phyloP scores from a whole-genome alignment of 345 rosid genomes.

The Cardiospermum halicacabum region DNA sequence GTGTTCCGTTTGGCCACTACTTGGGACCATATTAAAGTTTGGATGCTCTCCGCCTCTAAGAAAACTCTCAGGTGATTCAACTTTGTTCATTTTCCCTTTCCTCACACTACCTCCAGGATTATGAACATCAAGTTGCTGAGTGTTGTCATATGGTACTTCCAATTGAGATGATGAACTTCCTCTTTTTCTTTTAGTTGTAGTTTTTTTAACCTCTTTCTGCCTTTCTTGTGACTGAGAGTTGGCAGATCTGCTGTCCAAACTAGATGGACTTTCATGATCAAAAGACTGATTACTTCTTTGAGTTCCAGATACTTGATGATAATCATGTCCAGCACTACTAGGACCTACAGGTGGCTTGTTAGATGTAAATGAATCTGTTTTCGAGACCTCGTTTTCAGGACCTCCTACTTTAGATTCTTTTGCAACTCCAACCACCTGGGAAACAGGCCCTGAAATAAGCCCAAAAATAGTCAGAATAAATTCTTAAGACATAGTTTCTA shows the following conservation, averaged over 20 bases:
- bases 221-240: conserved; percentile 83
- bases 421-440: conserved; percentile 53
- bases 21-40: conserved; percentile 28
- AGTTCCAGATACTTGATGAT: conserved; percentile 69
- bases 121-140: conserved; percentile 46
- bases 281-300: conserved; percentile 65
- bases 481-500: background rate
- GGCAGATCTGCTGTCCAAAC: conserved; percentile 82
- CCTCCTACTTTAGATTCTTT: conserved; percentile 49
- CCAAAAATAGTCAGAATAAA: background rate
- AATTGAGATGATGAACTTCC: conserved; percentile 51
- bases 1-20: conserved; percentile 36
- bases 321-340: conserved; percentile 52
- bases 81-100: conserved; percentile 64
- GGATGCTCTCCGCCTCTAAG: conserved; percentile 35
- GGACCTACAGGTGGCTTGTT: conserved; percentile 69
- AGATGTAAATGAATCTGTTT: conserved; percentile 55
- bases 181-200: conserved; percentile 70
- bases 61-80: conserved; percentile 44
- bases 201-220: conserved; percentile 54
- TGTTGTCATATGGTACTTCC: conserved; percentile 47
- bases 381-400: conserved; percentile 63
- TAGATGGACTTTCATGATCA: conserved; percentile 93
- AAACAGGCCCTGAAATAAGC: conserved; percentile 56
- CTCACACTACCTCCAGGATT: conserved; percentile 35